Evolutionary conservation across 805 yeast genomes (phyloP).

Genomic region (Nematodospora valgi): DNA sequence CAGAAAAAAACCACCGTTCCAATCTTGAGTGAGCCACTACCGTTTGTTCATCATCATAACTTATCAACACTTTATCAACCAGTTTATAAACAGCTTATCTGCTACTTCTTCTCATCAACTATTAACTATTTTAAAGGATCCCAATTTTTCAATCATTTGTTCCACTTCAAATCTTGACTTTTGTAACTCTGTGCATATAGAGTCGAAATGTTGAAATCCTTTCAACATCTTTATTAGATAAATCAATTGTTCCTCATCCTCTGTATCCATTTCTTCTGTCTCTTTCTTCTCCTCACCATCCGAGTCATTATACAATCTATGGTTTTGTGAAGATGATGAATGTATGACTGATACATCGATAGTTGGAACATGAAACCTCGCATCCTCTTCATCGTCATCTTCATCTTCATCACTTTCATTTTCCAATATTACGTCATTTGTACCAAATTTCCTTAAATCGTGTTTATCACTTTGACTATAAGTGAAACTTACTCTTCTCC

Average conservation of each 20-base stretch:
- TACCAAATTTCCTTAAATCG: conserved; percentile 1
- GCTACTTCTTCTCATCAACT: conserved; percentile 18
- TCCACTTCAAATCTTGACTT: conserved; percentile 56
- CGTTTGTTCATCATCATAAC: not conserved
- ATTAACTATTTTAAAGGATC: conserved; percentile 34
- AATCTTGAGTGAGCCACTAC: not conserved
- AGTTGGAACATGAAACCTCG: not conserved
- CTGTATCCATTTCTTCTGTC: conserved; percentile 8
- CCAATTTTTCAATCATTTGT: conserved; percentile 35
- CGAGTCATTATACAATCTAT: conserved; percentile 1
- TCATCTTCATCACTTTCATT: conserved; percentile 12
- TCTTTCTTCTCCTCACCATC: conserved; percentile 1
- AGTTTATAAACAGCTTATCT: no score
- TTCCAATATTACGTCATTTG: conserved; percentile 11
- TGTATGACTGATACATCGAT: conserved; percentile 2
- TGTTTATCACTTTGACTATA: conserved; percentile 8
- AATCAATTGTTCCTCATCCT: conserved; percentile 25
- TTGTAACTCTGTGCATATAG: conserved; percentile 67
- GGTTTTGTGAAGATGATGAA: conserved; percentile 3
- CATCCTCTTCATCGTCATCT: conserved; percentile 13
- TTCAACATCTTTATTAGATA: conserved; percentile 44
- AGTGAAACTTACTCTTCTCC: conserved; percentile 36
- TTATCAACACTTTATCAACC: no score
- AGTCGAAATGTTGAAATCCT: conserved; percentile 55
- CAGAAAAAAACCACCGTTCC: conserved; percentile 1